Percentiles rank a stretch among this genome's conserved stretches.
Evolutionary conservation across 768 basidiomycete species (phyloP).

Genomic region (Amanita brunnescens): DNA sequence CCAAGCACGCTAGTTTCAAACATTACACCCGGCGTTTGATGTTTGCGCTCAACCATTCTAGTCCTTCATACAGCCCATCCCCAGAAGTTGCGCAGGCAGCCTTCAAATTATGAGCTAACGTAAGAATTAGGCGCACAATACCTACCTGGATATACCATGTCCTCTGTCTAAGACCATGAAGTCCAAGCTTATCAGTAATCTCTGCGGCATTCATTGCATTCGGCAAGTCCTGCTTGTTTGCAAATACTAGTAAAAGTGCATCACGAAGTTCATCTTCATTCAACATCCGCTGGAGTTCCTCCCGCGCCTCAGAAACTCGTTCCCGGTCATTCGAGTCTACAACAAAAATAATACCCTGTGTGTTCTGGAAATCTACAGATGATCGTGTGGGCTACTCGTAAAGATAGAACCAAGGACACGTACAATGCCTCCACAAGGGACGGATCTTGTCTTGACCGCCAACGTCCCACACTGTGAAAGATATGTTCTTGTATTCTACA

Average conservation of each 20-base stretch:
- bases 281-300: slow-evolving; percentile 99
- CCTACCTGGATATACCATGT: slow-evolving; percentile 96
- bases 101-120: slow-evolving; percentile 30
- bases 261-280: slow-evolving; percentile 99
- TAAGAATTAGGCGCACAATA: slow-evolving; percentile 12
- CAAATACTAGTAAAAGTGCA: slow-evolving; percentile 96
- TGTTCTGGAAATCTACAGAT: slow-evolving; percentile 95
- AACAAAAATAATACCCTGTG: slow-evolving; percentile 99
- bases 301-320: slow-evolving; percentile 97
- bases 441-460: slow-evolving; percentile 99
- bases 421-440: slow-evolving; percentile 99
- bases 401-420: slow-evolving; percentile 27
- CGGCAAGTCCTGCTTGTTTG: slow-evolving; percentile 99
- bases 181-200: slow-evolving; percentile 98
- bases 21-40: slow-evolving; percentile 77
- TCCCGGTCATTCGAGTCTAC: slow-evolving; percentile 99
- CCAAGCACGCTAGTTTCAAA: slow-evolving; percentile 25
- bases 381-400: slow-evolving; percentile 12
- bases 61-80: slow-evolving; percentile 96
- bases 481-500: slow-evolving; percentile 99
- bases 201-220: slow-evolving; percentile 99
- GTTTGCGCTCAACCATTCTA: slow-evolving; percentile 93
- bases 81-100: slow-evolving; percentile 98
- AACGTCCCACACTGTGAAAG: slow-evolving; percentile 99
- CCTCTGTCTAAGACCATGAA: slow-evolving; percentile 93